Evolutionary conservation across 2,329 filamentous ascomycete species (phyloP).

Genomic region (Clarireedia hainanense): DNA sequence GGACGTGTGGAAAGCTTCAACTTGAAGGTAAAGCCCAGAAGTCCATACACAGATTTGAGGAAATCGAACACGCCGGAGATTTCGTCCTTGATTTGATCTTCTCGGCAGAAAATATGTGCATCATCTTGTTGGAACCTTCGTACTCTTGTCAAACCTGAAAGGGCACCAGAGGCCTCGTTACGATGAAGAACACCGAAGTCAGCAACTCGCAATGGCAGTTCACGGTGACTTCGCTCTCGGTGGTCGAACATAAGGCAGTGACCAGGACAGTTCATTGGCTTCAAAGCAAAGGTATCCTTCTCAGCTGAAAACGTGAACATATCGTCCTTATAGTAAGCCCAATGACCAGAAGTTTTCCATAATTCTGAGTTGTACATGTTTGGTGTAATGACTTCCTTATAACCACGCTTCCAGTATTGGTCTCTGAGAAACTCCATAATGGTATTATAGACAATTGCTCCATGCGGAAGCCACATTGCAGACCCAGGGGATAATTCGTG

Average conservation of each 20-base stretch:
- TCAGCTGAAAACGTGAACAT: conserved; percentile 86
- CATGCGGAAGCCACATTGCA: conserved; percentile 86
- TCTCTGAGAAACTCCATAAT: conserved; percentile 72
- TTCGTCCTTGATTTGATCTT: conserved; percentile 66
- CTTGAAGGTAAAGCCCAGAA: conserved; percentile 86
- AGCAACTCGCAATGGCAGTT: conserved; percentile 84
- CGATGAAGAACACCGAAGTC: conserved; percentile 94
- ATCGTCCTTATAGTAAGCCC: conserved; percentile 88
- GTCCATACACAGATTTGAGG: conserved; percentile 67
- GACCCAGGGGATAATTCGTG: conserved; percentile 89
- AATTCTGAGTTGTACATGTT: conserved; percentile 93
- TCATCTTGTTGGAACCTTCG: conserved; percentile 95
- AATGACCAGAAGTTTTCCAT: conserved; percentile 94
- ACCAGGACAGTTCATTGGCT: conserved; percentile 98
- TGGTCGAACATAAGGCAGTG: conserved; percentile 85
- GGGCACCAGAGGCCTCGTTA: conserved; percentile 88
- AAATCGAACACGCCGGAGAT: conserved; percentile 85
- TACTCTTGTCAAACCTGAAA: conserved; percentile 85
- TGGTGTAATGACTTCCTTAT: conserved; percentile 90
- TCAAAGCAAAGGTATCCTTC: conserved; percentile 78
- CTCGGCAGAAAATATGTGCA: conserved; percentile 88
- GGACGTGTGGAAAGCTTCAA: conserved; percentile 85
- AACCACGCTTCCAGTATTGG: conserved; percentile 89
- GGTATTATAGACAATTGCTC: conserved; percentile 87
- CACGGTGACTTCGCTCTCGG: conserved; percentile 76